Base-by-base conservation (phyloP, 2,329 filamentous ascomycete species). In the Simplicillium sp. region DNA sequence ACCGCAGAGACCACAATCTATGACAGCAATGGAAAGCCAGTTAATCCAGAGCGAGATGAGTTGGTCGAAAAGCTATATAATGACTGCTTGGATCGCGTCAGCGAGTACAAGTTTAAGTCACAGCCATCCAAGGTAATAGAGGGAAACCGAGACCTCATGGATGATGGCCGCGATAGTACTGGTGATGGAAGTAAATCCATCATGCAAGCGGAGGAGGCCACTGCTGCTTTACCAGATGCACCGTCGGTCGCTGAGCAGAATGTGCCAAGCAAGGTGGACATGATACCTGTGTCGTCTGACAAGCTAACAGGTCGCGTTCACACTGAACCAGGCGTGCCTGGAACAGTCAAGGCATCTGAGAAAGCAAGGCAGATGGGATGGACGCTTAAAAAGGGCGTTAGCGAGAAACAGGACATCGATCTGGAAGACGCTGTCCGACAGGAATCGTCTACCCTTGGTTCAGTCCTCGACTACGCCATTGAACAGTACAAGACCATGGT, bases 41-140 rank as follows among this genome's bases (percentile, higher is more conserved):
- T 97, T 18, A 81, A 96, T 50, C 75, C 82, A 40, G 67, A 76
- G 18, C 79, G 84, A 48, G 92, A 98, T 59, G 75, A 80, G 41
- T 75, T 89, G 53, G 87, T 92, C 28, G 90, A 97, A 58, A 87
- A 84, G 49, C 73, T 98, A 2, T 97, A 94, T 68, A 96, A 97
- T 50, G 88, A 97, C 58, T 86, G 94, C 36, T 72, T 97, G 16
- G 90, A 97, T 55, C 80, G 92, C 40, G 87, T 92, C 34, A 92
- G 89, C 56, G 80, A 85, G 49, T 97, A 87, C 66, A 89, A 94
- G 52, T 84, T 87, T 57, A 90, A 89, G 58, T 66, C 78, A 17
- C 71, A 78, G 29, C 71, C 79, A 7, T 72, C 77, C 7, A 80
- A 84, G 48, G 80, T 84, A 16, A 80, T 94, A 13, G 80, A 89